phyloP scores from a whole-genome alignment of 352 stramenopile species.

The Globisporangium abappressorium region DNA sequence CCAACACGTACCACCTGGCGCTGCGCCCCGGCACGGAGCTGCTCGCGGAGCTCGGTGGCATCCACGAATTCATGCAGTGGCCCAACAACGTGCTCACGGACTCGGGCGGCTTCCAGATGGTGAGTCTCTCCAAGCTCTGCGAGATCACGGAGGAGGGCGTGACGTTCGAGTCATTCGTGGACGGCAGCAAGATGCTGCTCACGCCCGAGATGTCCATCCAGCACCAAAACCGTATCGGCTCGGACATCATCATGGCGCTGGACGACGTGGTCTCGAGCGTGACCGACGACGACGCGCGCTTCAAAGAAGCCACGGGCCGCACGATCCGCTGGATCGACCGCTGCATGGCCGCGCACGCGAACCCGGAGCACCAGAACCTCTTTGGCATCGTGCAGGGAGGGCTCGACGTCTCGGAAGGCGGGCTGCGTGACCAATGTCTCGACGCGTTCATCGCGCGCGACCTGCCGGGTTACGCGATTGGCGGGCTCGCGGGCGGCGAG shows the following conservation, averaged over 20 bases:
- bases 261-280: constrained; percentile 96
- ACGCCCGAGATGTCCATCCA: constrained; percentile 90
- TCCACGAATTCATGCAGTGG: constrained; percentile 98
- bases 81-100: constrained; percentile 94
- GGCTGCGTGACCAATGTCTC: constrained; percentile 93
- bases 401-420: constrained; percentile 88
- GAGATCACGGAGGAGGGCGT: constrained; percentile 88
- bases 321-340: constrained; percentile 96
- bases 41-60: constrained; percentile 79
- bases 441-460: constrained; percentile 86
- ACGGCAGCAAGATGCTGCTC: constrained; percentile 90
- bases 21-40: constrained; percentile 91
- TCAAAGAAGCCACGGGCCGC: constrained; percentile 89
- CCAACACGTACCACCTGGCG: constrained; percentile 98
- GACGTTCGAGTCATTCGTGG: constrained; percentile 85
- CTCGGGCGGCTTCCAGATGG: constrained; percentile 98
- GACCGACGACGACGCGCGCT: constrained; percentile 82
- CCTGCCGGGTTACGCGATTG: constrained; percentile 93
- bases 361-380: constrained; percentile 90
- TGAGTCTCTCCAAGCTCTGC: constrained; percentile 93
- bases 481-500: constrained; percentile 92
- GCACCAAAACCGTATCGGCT: constrained; percentile 96
- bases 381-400: constrained; percentile 97
- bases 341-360: constrained; percentile 89
- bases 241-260: constrained; percentile 98